A percentile compares a stretch with the other conserved stretches of the same genome.
These are phyloP conservation scores for Citrus reticulata DNA, from an alignment of 345 rosid genomes.

Conservation along the genomic window DNA sequence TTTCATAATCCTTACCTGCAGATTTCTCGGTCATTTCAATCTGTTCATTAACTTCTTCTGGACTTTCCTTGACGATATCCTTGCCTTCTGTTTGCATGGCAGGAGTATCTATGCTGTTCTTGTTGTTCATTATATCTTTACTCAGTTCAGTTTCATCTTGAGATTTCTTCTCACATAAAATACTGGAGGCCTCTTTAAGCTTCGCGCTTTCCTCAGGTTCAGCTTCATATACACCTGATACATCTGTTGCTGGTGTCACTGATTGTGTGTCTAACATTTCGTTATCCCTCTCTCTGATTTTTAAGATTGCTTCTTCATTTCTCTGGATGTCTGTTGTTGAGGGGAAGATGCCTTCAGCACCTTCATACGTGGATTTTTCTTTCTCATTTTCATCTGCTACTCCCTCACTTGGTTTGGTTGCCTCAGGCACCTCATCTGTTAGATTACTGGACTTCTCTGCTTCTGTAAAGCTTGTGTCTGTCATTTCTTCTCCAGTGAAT, in stretches of 20 bases:
- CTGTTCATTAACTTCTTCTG: background rate
- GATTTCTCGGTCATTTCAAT: slow-evolving; percentile 1
- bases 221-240: slow-evolving; percentile 5
- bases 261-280: slow-evolving; percentile 6
- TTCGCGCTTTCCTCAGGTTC: slow-evolving; percentile 2
- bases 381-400: slow-evolving; percentile 7
- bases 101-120: background rate
- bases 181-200: slow-evolving; percentile 10
- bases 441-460: slow-evolving; percentile 9
- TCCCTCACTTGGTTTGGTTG: slow-evolving; percentile 8
- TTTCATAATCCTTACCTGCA: slow-evolving; percentile 4
- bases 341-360: slow-evolving; percentile 6
- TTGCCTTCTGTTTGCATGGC: slow-evolving; percentile 5
- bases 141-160: slow-evolving; percentile 2
- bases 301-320: slow-evolving; percentile 1
- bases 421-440: background rate
- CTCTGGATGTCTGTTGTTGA: slow-evolving; percentile 11
- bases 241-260: slow-evolving; percentile 6
- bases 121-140: background rate
- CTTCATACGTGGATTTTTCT: background rate
- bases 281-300: background rate
- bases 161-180: background rate
- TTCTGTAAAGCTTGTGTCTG: slow-evolving; percentile 15
- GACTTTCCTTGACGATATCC: background rate
- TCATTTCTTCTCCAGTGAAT: slow-evolving; percentile 4